A percentile compares a stretch with the other conserved stretches of the same genome.
phyloP scores from a whole-genome alignment of 805 yeast species.

The Myxozyma melibiosi region DNA sequence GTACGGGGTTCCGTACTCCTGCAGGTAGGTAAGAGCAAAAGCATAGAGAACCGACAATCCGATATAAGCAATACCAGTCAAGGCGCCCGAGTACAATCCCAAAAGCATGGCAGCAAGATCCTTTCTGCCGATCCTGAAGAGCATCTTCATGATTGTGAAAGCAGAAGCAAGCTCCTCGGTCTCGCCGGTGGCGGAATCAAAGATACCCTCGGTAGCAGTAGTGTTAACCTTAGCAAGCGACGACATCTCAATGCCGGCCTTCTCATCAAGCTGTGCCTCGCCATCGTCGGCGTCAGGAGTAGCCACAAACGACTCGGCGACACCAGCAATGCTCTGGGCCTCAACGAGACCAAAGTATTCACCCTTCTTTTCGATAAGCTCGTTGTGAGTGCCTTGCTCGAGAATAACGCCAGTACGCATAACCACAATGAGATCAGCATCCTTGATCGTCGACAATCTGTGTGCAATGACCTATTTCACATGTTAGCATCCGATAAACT shows the following conservation, averaged over 20 bases:
- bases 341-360: slow-evolving; percentile 43
- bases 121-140: slow-evolving; percentile 10
- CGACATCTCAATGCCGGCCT: slow-evolving; percentile 19
- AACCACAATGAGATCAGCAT: slow-evolving; percentile 59
- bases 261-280: slow-evolving; percentile 15
- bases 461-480: slow-evolving; percentile 77
- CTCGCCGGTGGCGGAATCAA: not conserved
- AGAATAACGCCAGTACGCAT: slow-evolving; percentile 54
- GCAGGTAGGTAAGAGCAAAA: slow-evolving; percentile 17
- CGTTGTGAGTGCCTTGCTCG: slow-evolving; percentile 50
- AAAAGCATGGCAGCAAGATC: slow-evolving; percentile 11
- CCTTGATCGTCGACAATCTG: slow-evolving; percentile 79
- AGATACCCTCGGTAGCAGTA: slow-evolving; percentile 7
- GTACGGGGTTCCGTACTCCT: slow-evolving; percentile 17
- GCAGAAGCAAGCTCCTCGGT: slow-evolving; percentile 16
- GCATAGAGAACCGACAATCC: slow-evolving; percentile 23
- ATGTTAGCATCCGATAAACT: not conserved
- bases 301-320: slow-evolving; percentile 3
- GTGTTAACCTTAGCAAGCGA: slow-evolving; percentile 14
- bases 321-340: slow-evolving; percentile 40
- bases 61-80: slow-evolving; percentile 26
- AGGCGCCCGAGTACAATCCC: slow-evolving; percentile 26
- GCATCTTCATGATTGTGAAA: slow-evolving; percentile 1
- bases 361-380: slow-evolving; percentile 41
- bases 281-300: slow-evolving; percentile 22